Evolutionary conservation across 306 rosid genomes (phyloP), one percentile per base, ranked within the genome.

Genomic region (Ormosia emarginata): DNA sequence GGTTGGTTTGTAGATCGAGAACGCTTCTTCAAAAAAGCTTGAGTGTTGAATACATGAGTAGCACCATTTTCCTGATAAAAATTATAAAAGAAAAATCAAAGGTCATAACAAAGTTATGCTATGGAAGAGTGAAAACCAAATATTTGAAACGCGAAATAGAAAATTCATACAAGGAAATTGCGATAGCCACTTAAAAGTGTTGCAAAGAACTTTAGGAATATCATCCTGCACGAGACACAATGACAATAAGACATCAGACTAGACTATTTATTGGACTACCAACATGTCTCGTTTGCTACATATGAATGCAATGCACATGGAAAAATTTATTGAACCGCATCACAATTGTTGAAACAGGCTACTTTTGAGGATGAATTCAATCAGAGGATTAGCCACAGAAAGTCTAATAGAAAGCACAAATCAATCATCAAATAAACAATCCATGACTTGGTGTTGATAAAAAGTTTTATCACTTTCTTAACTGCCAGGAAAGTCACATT

Each of bases 121-220:
- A 72, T 36, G 33, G 47, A 85, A 49, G 37, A 82, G 79, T 46
- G 67, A 58, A 83, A 75, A 66, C 71, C 61, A 81, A 77, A 72
- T 72, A 73, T 47, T 69, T 7, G 36, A 3, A 59, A 73, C 14
- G 72, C 74, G 71, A 78, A 79, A 73, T 36, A 78, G 75, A 87
- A 77, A 67, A 50, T 67, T 52, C 97, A 79, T 95, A 95, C 99
- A 43, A 93, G 84, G 88, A 93, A 95, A 87, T 95, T 95, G 86
- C 94, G 99, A 75, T 95, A 95, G 74, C 99, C 99, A 78, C 98
- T 95, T 88, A 95, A 75, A 86, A 95, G 88, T 46, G 93, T 90
- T 77, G 98, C 99, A 84, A 95, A 93, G 89, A 95, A 95, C 91
- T 90, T 92, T 39, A 95, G 87, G 91, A 95, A 95, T 82, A 92